Conservation (phyloP, 2,329 filamentous ascomycete species). For the Nigrograna mackinnonii region DNA sequence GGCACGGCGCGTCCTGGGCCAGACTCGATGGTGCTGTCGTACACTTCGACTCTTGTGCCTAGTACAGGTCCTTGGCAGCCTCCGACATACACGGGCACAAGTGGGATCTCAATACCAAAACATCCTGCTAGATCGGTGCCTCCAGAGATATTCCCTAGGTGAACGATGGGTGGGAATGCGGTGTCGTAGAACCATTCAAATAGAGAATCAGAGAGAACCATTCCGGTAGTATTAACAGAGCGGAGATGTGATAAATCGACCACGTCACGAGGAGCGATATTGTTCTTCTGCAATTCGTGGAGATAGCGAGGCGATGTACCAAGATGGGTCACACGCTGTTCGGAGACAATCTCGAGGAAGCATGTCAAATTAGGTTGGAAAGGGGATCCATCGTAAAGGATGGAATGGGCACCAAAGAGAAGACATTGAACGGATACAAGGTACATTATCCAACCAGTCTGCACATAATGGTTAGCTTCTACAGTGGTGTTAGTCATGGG, state of each 20-base stretch:
- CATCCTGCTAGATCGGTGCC: slow-evolving; percentile 76
- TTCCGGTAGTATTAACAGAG: slow-evolving; percentile 73
- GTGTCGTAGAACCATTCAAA: slow-evolving; percentile 81
- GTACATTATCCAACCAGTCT: slow-evolving; percentile 81
- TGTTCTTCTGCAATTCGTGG: slow-evolving; percentile 69
- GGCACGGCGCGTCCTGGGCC: slow-evolving; percentile 57
- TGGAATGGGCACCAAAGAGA: slow-evolving; percentile 60
- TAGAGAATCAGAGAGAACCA: slow-evolving; percentile 76
- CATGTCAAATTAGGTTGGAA: slow-evolving; percentile 70
- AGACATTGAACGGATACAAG: slow-evolving; percentile 63
- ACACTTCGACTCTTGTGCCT: slow-evolving; percentile 61
- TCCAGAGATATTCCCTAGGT: slow-evolving; percentile 74
- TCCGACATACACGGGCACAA: slow-evolving; percentile 67
- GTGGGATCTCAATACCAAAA: slow-evolving; percentile 67
- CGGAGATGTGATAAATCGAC: slow-evolving; percentile 65
- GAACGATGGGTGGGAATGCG: slow-evolving; percentile 68
- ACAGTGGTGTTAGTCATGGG: background rate
- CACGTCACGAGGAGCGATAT: slow-evolving; percentile 64
- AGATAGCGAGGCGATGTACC: slow-evolving; percentile 79
- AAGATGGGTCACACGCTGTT: slow-evolving; percentile 70
- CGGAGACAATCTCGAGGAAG: slow-evolving; percentile 65
- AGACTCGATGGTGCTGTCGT: slow-evolving; percentile 56
- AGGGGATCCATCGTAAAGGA: slow-evolving; percentile 85
- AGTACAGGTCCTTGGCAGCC: slow-evolving; percentile 59
- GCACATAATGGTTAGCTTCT: background rate